phyloP scores from a whole-genome alignment of 2,329 filamentous ascomycete genomes.

The Clonostachys rosea region DNA sequence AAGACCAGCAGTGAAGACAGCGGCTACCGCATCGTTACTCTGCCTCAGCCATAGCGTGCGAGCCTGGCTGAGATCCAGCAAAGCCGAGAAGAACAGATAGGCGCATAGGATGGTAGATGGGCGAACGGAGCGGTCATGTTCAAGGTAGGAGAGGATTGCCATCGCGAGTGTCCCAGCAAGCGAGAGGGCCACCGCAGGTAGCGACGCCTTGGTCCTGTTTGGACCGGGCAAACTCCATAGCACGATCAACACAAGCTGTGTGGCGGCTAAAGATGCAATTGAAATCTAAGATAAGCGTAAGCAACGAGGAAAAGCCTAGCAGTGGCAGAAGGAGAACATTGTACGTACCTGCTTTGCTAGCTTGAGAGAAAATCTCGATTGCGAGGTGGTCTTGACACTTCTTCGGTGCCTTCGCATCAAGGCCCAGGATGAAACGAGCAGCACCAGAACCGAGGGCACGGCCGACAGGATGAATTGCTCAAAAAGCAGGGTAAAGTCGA shows the following conservation, averaged over 20 bases:
- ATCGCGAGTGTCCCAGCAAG: constrained; percentile 15
- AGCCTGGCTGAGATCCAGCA: constrained; percentile 19
- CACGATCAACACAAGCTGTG: constrained; percentile 3
- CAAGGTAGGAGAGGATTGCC: constrained; percentile 17
- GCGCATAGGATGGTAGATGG: constrained; percentile 20
- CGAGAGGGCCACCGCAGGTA: constrained; percentile 5
- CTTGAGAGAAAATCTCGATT: neutral
- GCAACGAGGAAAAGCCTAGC: too few species aligned
- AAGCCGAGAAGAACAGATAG: constrained; percentile 19
- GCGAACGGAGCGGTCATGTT: constrained; percentile 19
- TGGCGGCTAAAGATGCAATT: neutral
- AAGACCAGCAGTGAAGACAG: constrained; percentile 14
- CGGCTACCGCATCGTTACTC: constrained; percentile 8
- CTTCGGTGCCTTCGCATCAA: constrained; percentile 8
- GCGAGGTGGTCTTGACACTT: constrained; percentile 8
- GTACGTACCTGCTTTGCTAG: neutral
- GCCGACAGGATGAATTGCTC: neutral
- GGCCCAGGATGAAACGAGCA: constrained; percentile 26
- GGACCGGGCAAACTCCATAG: neutral
- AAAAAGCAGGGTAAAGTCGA: neutral
- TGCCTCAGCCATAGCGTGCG: constrained; percentile 22
- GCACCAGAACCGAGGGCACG: constrained; percentile 6
- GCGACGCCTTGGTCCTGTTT: neutral
- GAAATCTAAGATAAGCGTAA: neutral
- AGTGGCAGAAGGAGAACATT: too few species aligned